Conservation (phyloP, 345 rosid genomes). For the Populus simonii region DNA sequence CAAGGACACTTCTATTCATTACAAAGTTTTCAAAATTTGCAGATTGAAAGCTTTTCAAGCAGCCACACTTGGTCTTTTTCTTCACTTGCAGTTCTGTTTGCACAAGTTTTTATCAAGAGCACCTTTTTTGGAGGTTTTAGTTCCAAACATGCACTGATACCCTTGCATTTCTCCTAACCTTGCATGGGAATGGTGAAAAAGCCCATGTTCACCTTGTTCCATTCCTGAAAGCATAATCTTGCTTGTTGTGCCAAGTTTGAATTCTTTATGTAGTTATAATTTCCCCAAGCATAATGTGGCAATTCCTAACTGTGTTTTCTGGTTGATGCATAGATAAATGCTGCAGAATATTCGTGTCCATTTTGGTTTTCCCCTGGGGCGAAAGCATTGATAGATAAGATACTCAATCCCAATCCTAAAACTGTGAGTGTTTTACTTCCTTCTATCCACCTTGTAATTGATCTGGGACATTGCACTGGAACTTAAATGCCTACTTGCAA, state of each 20-base stretch:
- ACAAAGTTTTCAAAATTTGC: not conserved
- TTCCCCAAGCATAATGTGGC: slow-evolving; percentile 9
- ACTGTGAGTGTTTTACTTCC: slow-evolving; percentile 60
- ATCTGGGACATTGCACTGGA: not conserved
- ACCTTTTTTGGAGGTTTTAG: not conserved
- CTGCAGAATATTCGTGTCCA: slow-evolving; percentile 75
- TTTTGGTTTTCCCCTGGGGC: slow-evolving; percentile 75
- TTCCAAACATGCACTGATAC: slow-evolving; percentile 7
- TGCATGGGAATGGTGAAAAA: not conserved
- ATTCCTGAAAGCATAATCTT: not conserved
- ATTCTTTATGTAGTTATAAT: slow-evolving; percentile 2
- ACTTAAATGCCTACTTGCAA: not conserved
- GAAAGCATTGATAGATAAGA: slow-evolving; percentile 61
- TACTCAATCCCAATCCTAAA: slow-evolving; percentile 73
- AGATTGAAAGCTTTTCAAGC: not conserved
- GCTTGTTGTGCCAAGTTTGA: not conserved
- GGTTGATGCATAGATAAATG: slow-evolving; percentile 53
- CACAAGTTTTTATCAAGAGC: not conserved
- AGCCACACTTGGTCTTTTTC: not conserved
- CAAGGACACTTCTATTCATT: not conserved
- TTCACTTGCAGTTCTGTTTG: not conserved
- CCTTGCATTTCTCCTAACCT: not conserved
- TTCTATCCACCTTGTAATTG: not conserved
- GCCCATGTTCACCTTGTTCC: slow-evolving; percentile 2
- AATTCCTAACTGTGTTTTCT: slow-evolving; percentile 11